Evolutionary conservation across 2,329 filamentous ascomycete genomes (phyloP).

Genomic region (Leptographium wingfieldii): DNA sequence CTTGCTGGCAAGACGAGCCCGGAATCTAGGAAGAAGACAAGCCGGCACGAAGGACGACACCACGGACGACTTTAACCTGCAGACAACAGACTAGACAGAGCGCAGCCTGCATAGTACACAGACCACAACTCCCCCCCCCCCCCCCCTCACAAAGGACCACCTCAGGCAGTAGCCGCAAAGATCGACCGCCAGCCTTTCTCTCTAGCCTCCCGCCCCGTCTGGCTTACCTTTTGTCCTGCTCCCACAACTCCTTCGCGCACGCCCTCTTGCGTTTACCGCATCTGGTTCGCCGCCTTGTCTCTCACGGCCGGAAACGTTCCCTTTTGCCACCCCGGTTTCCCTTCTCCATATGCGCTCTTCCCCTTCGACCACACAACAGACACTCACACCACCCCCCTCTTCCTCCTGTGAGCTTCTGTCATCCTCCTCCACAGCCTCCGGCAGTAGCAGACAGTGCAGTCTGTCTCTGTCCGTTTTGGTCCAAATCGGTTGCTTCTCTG

Average conservation of each 20-base stretch:
- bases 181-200: not conserved
- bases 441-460: not conserved
- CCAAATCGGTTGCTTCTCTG: not conserved
- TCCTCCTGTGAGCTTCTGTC: not conserved
- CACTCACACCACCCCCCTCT: not conserved
- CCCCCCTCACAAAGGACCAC: not conserved
- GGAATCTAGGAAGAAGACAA: not conserved
- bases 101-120: not conserved
- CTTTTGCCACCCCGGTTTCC: not conserved
- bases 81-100: not conserved
- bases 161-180: not conserved
- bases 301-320: not conserved
- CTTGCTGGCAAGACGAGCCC: not conserved
- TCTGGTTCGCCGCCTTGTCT: not conserved
- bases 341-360: not conserved
- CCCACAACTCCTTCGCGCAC: not conserved
- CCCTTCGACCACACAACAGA: too few species aligned
- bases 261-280: not conserved
- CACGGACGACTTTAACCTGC: not conserved
- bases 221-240: not conserved
- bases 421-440: not conserved
- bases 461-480: constrained; percentile 1
- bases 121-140: not conserved
- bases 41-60: not conserved
- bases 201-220: not conserved